Evolutionary conservation across 116 monocot species (phyloP), one percentile per base, ranked within the genome.

Genomic region (Thalassia testudinum): DNA sequence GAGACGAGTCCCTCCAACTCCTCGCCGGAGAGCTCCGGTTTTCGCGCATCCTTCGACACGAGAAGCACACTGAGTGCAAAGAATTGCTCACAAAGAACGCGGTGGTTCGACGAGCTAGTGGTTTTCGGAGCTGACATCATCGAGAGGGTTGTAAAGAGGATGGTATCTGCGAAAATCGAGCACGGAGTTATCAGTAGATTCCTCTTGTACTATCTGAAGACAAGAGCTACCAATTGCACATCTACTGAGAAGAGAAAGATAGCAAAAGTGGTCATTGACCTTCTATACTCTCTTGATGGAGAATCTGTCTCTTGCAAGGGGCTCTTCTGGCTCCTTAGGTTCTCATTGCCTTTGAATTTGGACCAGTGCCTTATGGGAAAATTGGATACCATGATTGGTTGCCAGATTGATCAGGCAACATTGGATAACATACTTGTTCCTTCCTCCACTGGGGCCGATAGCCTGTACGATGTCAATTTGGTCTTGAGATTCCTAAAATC

Each of bases 71-170:
- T 66, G 18, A 92, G 86, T 58, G 47, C 72, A 2, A 79, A 75
- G 50, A 69, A 14, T 22, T 28, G 62, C 50, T 63, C 43, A 52
- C 43, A 67, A 20, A 64, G 70, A 49, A 54, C 61, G 18, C 86
- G 92, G 92, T 92, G 92, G 92, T 80, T 78, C 17, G 80, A 86
- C 15, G 87, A 87, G 51, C 60, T 95, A 8, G 18, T 58, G 0
- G 26, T 66, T 48, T 54, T 95, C n/a, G 61, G 61, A 21, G 29
- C 45, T 26, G 47, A 52, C 17, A 27, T 52, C 5, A 49, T 79
- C 2, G 61, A 79, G 21, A 81, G 66, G 37, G 37, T 69, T 0
- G 15, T 68, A 26, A 54, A 44, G 26, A 47, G 17, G 15, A 74
- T 95, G 78, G 24, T 81, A 37, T 61, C 63, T 20, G 65, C 27